Percentiles rank a stretch among this genome's conserved stretches.
Evolutionary conservation across 805 yeast species (phyloP).

Genomic region (Zygoascus bituminiphila): DNA sequence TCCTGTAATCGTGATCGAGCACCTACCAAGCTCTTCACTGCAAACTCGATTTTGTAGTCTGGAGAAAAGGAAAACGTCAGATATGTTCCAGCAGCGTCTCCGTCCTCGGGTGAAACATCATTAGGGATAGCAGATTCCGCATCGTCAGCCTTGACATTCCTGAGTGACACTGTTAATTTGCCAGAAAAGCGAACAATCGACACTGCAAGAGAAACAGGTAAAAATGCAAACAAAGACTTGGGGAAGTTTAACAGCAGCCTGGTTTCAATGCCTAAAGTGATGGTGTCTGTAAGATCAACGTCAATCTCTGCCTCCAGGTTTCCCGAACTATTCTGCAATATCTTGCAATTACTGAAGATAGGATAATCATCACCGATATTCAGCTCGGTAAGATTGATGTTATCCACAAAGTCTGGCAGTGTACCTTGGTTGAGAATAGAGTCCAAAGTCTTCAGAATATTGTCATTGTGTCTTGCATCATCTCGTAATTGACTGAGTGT

Average conservation of each 20-base stretch:
- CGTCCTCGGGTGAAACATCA: slow-evolving; percentile 25
- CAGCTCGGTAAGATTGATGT: slow-evolving; percentile 72
- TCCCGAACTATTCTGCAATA: slow-evolving; percentile 40
- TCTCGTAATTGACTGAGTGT: slow-evolving; percentile 75
- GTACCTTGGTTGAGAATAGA: slow-evolving; percentile 51
- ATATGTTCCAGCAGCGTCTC: slow-evolving; percentile 30
- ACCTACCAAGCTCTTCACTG: slow-evolving; percentile 83
- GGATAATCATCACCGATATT: slow-evolving; percentile 95
- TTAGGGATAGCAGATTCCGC: slow-evolving; percentile 23
- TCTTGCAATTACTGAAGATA: slow-evolving; percentile 86
- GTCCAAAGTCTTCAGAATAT: slow-evolving; percentile 71
- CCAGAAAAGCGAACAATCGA: slow-evolving; percentile 89
- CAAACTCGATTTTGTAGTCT: slow-evolving; percentile 82
- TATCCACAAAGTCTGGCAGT: slow-evolving; percentile 74
- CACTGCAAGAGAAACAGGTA: slow-evolving; percentile 79
- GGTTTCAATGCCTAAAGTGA: slow-evolving; percentile 81
- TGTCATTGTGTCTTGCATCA: slow-evolving; percentile 83
- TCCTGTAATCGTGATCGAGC: slow-evolving; percentile 87
- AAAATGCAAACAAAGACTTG: slow-evolving; percentile 69
- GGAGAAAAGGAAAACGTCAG: slow-evolving; percentile 86
- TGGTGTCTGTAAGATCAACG: slow-evolving; percentile 79
- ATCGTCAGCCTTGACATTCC: slow-evolving; percentile 15
- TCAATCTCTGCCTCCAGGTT: slow-evolving; percentile 79
- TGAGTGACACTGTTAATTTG: slow-evolving; percentile 63
- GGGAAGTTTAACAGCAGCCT: slow-evolving; percentile 73